A percentile compares a stretch with the other conserved stretches of the same genome.
Conservation (phyloP, 129 eudicot genomes). For the Mikania micrantha region DNA sequence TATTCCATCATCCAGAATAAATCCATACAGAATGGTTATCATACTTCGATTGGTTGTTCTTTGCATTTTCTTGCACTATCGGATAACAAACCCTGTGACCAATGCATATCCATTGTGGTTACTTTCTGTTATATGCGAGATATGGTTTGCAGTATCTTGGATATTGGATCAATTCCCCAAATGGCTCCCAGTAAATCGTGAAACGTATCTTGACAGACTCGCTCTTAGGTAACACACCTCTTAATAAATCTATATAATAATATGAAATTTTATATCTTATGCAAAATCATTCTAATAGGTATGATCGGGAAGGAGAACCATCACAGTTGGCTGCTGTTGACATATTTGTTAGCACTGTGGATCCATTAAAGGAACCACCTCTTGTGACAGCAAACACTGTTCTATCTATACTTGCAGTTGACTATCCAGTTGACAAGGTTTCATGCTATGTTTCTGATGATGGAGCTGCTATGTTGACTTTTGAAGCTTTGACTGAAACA, state of each 20-base stretch:
- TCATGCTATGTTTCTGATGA: conserved; percentile 98
- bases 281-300: conserved; percentile 36
- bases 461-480: conserved; percentile 61
- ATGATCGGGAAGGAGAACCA: conserved; percentile 97
- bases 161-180: conserved; percentile 99
- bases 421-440: conserved; percentile 69
- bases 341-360: conserved; percentile 97
- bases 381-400: conserved; percentile 50
- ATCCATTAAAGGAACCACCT: conserved; percentile 69
- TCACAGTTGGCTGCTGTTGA: conserved; percentile 97
- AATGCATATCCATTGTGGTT: conserved; percentile 49
- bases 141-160: conserved; percentile 70
- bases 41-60: conserved; percentile 61
- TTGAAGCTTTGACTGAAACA: conserved; percentile 47
- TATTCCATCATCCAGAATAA: conserved; percentile 80
- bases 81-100: conserved; percentile 51
- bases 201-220: conserved; percentile 94
- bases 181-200: conserved; percentile 98
- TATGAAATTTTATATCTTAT: neutral
- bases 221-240: conserved; percentile 54
- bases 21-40: conserved; percentile 98
- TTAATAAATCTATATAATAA: neutral
- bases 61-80: conserved; percentile 46
- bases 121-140: conserved; percentile 51
- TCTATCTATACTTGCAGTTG: conserved; percentile 53